Percentiles rank a stretch among this genome's conserved stretches.
Evolutionary conservation across 116 monocot genomes (phyloP).

Genomic region (Iris pallida): DNA sequence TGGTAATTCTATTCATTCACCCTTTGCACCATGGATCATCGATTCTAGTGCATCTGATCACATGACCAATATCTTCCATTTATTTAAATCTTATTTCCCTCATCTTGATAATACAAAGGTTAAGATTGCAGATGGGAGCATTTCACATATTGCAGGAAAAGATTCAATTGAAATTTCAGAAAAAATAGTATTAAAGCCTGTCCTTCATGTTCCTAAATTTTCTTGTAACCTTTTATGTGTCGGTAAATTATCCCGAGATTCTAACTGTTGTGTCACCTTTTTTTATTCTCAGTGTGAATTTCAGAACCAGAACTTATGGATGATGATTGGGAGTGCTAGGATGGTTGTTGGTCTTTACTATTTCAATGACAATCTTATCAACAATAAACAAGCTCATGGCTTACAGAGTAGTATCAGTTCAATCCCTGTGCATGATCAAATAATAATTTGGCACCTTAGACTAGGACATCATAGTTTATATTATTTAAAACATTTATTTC

Average conservation of each 20-base stretch:
- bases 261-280: background rate
- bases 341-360: background rate
- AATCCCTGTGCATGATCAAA: background rate
- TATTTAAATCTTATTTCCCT: background rate
- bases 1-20: no score
- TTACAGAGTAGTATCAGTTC: background rate
- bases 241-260: background rate
- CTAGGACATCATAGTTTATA: background rate
- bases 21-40: no score
- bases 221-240: background rate
- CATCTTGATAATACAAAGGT: background rate
- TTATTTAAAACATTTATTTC: constrained; percentile 6
- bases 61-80: background rate
- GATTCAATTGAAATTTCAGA: background rate
- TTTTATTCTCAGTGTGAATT: background rate
- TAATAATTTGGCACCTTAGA: background rate
- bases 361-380: background rate
- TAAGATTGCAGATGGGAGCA: background rate
- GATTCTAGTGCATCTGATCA: no score
- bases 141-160: background rate
- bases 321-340: background rate
- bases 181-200: no score
- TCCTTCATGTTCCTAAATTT: background rate
- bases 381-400: background rate
- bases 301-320: background rate